Base-by-base conservation (phyloP, 2,329 filamentous ascomycete genomes). In the Scedosporium minutisporum region DNA sequence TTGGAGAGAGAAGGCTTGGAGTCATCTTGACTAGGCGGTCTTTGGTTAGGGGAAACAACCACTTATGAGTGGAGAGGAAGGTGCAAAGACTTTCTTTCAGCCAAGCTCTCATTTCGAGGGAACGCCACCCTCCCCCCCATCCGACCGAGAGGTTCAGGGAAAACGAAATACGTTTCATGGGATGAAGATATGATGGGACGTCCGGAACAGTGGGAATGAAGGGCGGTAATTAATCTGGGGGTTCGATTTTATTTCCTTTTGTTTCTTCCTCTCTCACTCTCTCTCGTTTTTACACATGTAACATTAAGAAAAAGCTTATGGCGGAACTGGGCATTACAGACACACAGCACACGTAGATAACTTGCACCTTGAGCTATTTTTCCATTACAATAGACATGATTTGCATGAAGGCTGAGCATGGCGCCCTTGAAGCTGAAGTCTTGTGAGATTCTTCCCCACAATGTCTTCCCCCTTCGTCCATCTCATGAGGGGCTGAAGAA, bases 171-270 rank as follows among this genome's bases (percentile, higher is more conserved):
- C 33, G 10, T 38, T 38, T 58, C 27, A 18, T 16, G 27, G 42
- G 51, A 57, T 27, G 38, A 33, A 48, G 60, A 58, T 58, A 62
- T 58, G 51, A 62, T 42, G 51, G 38, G 59, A 51, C 23, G 59
- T 29, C 18, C 51, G 51, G 51, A 42, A 42, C n/a, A 25, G 18
- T 42, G 38, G 16, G 18, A 21, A 21, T 55, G 29, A 38, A 63
- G 44, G 27, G 29, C 14, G 57, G 62, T 42, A 51, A 48, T 23
- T 48, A 44, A 41, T 60, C 57, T 58, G 42, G 44, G 18, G 57
- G 12, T 25, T 25, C 18, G 44, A 57, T 53, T 14, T 29, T 16
- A 14, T 57, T 57, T 57, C 29, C 41, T 27, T 57, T 27, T 27
- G 21, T 23, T 23, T 57, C 23, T 23, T 27, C 51, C 23, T 6